These are phyloP conservation scores for Cercospora sesami DNA, from an alignment of 2,329 filamentous ascomycete species.

Conservation along the genomic window DNA sequence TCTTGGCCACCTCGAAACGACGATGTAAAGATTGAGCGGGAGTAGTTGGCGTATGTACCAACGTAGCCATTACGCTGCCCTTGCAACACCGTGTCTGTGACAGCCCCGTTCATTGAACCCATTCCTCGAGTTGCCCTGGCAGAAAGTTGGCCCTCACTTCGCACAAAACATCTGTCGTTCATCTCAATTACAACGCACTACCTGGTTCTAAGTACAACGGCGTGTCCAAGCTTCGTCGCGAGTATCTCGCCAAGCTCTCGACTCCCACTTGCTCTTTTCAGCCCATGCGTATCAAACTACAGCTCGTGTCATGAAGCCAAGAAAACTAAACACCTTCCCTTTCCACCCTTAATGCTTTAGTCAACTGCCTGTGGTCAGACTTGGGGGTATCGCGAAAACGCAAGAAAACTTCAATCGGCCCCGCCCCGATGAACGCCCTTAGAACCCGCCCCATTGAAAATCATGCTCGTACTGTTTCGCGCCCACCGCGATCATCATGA, in stretches of 20 bases:
- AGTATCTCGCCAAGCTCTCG: not conserved
- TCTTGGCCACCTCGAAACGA: not conserved
- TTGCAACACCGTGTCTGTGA: not conserved
- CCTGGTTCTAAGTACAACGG: slow-evolving; percentile 1
- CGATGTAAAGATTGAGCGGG: not conserved
- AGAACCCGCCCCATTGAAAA: not conserved
- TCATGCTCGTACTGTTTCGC: not conserved
- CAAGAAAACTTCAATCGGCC: slow-evolving; percentile 4
- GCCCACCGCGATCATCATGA: not conserved
- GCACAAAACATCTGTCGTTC: not conserved
- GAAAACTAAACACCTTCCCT: slow-evolving; percentile 1
- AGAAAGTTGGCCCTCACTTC: not conserved
- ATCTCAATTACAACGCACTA: slow-evolving; percentile 7
- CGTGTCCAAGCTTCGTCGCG: not conserved
- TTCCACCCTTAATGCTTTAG: slow-evolving; percentile 11
- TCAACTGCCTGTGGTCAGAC: slow-evolving; percentile 13
- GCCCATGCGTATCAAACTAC: not conserved
- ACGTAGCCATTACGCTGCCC: not conserved
- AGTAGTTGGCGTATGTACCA: not conserved
- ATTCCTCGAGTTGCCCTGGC: not conserved
- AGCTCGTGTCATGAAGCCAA: slow-evolving; percentile 8
- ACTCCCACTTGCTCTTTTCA: not conserved
- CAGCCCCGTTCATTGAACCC: not conserved
- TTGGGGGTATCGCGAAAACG: slow-evolving; percentile 15
- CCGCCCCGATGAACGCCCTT: not conserved